Percentiles rank a stretch among this genome's conserved stretches.
Evolutionary conservation across 2,329 filamentous ascomycete species (phyloP).

Genomic region (Xylaria hypoxylon): DNA sequence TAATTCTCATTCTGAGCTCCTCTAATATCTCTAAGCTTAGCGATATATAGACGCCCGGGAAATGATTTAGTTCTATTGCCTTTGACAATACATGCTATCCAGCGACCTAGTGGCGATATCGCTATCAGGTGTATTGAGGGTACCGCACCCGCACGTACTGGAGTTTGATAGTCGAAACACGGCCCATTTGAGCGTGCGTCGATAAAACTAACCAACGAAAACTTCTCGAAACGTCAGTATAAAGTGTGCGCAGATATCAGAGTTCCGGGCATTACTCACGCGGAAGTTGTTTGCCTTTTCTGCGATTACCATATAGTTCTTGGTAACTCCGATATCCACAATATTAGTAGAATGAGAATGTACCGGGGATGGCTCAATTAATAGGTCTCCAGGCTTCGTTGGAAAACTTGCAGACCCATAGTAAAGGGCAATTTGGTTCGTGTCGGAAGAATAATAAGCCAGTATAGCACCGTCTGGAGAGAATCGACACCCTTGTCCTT

Average conservation of each 20-base stretch:
- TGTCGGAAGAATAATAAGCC: not conserved
- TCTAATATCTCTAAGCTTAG: not conserved
- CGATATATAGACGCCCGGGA: not conserved
- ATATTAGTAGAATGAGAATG: not conserved
- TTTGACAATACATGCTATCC: slow-evolving; percentile 4
- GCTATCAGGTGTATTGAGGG: not conserved
- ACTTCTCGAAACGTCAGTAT: not conserved
- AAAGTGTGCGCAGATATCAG: not conserved
- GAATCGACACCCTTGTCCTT: not conserved
- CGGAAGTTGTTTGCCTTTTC: not conserved
- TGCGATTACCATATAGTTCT: not conserved
- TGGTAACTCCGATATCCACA: not conserved
- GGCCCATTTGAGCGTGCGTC: not conserved
- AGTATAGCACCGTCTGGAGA: not conserved
- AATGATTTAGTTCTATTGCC: not conserved
- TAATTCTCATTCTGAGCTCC: not conserved
- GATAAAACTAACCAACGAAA: not conserved
- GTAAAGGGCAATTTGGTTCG: not conserved
- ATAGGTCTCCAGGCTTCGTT: not conserved
- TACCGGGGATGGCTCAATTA: not conserved
- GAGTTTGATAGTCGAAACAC: not conserved
- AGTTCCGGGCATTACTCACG: not conserved
- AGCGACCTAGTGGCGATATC: not conserved
- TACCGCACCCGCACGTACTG: not conserved
- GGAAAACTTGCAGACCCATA: not conserved